Evolutionary conservation across 2,329 filamentous ascomycete genomes (phyloP), one percentile per base, ranked within the genome.

Genomic region (Apiospora malaysiana): DNA sequence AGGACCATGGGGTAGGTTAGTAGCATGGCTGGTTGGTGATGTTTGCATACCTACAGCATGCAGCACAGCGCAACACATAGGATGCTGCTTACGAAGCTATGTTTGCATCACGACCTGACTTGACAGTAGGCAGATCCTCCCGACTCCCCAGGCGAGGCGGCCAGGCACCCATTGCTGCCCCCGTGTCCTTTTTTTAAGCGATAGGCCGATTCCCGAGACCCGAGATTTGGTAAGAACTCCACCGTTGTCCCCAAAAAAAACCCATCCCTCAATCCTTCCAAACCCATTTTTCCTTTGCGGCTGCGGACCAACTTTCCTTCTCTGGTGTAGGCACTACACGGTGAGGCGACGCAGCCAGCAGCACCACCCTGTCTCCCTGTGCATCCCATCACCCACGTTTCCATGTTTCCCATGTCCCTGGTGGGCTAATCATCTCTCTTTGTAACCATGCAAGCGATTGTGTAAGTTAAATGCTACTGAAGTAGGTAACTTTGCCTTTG

Each of bases 141-240:
- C 16, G 14, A 3, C 27, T 18, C 37, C 56, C 32, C 56, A 63
- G 56, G 56, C 21, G 21, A 18, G 4, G 9, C 12, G 6, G 18
- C 45, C 45, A 21, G 18, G 47, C 18, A 3, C 32, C 32, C 32
- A 32, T 32, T n/a, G n/a, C n/a, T n/a, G n/a, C n/a, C n/a, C 56
- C 56, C 56, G 23, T 63, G 56, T 23, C 27, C 40, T 4, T 10
- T 63, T 63, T 63, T 14, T 63, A 40, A 40, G 18, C 51, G 27
- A 63, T 23, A 14, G 27, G 27, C 21, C 56, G 56, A 63, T 63
- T 63, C 32, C 56, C 56, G 56, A 63, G 56, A n/a, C 27, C 56
- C 56, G 56, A 63, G 56, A 63, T 40, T 40, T n/a, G 56, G 51
- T 10, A 10, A n/a, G 16, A n/a, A 32, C 18, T n/a, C 32, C 32